A percentile compares a stretch with the other conserved stretches of the same genome.
Evolutionary conservation across 345 rosid species (phyloP).

Genomic region (Litchi chinensis): DNA sequence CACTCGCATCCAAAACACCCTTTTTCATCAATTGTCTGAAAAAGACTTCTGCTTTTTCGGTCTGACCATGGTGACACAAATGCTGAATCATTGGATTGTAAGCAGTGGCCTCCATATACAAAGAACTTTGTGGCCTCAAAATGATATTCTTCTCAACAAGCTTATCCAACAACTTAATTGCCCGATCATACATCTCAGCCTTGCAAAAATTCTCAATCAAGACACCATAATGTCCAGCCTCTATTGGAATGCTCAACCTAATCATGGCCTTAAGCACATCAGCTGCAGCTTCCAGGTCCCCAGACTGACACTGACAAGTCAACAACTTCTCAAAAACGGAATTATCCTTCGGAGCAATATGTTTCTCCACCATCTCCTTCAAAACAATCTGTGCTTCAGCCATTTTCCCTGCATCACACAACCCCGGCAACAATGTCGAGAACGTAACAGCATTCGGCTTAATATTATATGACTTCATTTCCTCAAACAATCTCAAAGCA

Average conservation of each 20-base stretch:
- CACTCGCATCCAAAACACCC: conserved; percentile 70
- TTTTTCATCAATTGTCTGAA: conserved; percentile 88
- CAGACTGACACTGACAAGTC: conserved; percentile 58
- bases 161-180: conserved; percentile 70
- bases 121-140: conserved; percentile 66
- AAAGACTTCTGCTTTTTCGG: conserved; percentile 78
- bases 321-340: conserved; percentile 70
- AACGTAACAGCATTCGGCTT: conserved; percentile 76
- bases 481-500: conserved; percentile 74
- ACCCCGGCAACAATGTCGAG: conserved; percentile 77
- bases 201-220: conserved; percentile 77
- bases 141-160: conserved; percentile 78
- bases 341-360: conserved; percentile 72
- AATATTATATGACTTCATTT: conserved; percentile 70
- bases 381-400: conserved; percentile 59
- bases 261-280: conserved; percentile 84
- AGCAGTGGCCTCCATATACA: conserved; percentile 64
- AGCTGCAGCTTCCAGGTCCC: conserved; percentile 67
- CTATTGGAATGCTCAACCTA: conserved; percentile 69
- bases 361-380: conserved; percentile 67
- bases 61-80: conserved; percentile 70
- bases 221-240: conserved; percentile 86
- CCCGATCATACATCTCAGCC: conserved; percentile 61
- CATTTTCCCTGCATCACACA: conserved; percentile 73
- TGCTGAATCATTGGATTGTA: conserved; percentile 70